Evolutionary conservation across 2,329 filamentous ascomycete genomes (phyloP).

Genomic region (Trichoderma koningii): DNA sequence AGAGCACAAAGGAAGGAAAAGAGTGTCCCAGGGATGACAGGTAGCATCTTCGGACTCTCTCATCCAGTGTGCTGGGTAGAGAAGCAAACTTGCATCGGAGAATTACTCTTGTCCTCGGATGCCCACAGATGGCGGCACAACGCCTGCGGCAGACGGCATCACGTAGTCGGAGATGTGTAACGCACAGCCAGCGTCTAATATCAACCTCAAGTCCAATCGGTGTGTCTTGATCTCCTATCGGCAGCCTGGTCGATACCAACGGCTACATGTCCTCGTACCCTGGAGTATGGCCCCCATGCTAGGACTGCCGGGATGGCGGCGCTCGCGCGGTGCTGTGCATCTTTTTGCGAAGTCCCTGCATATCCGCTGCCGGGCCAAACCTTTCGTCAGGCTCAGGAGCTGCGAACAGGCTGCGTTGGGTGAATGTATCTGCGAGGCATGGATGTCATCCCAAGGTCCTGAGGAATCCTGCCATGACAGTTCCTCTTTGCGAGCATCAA

Average conservation of each 20-base stretch:
- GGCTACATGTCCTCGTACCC: neutral
- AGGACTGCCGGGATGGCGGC: neutral
- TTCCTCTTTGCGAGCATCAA: neutral
- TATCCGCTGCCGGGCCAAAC: neutral
- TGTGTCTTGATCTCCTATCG: neutral
- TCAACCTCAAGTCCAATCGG: neutral
- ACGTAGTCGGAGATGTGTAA: conserved; percentile 12
- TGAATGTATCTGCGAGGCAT: neutral
- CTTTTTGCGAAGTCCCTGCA: neutral
- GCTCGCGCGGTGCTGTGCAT: neutral
- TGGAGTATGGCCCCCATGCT: neutral
- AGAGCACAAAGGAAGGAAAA: too few relatives aligned
- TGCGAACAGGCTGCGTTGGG: neutral
- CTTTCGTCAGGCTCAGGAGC: neutral
- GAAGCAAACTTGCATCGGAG: conserved; percentile 28
- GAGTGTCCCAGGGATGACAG: neutral
- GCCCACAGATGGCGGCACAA: neutral
- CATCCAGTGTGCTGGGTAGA: conserved; percentile 5
- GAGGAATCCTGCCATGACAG: neutral
- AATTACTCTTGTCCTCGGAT: conserved; percentile 19
- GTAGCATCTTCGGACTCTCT: conserved; percentile 5
- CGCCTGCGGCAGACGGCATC: conserved; percentile 16
- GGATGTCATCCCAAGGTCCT: neutral
- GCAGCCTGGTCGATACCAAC: neutral
- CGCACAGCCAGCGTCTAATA: neutral